Evolutionary conservation across 2,329 filamentous ascomycete species (phyloP).

Genomic region (Simplicillium aogashimaense): DNA sequence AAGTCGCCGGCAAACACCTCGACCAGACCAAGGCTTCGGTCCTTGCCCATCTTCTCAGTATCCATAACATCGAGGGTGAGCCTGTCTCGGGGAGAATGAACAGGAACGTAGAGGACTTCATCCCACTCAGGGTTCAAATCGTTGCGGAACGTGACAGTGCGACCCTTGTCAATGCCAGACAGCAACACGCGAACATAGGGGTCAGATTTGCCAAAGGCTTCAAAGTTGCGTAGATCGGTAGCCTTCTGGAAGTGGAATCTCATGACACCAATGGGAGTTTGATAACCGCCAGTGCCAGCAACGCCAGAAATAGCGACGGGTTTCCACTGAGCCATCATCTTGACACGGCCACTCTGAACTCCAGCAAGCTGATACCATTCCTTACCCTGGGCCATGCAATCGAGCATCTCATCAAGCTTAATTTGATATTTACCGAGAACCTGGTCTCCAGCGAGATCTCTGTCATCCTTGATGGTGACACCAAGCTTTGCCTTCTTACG

Average conservation of each 20-base stretch:
- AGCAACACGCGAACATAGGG: slow-evolving; percentile 83
- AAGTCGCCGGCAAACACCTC: slow-evolving; percentile 74
- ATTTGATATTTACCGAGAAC: slow-evolving; percentile 89
- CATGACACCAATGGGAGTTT: slow-evolving; percentile 91
- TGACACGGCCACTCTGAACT: slow-evolving; percentile 72
- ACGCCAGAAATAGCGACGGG: slow-evolving; percentile 80
- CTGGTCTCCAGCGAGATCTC: slow-evolving; percentile 74
- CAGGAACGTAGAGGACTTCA: slow-evolving; percentile 86
- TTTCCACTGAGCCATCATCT: slow-evolving; percentile 91
- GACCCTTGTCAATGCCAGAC: slow-evolving; percentile 80
- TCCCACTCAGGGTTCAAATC: slow-evolving; percentile 94
- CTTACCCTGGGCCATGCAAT: slow-evolving; percentile 82
- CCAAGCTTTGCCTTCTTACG: slow-evolving; percentile 84
- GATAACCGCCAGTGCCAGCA: slow-evolving; percentile 75
- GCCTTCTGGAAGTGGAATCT: slow-evolving; percentile 85
- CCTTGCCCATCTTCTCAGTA: slow-evolving; percentile 82
- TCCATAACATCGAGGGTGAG: slow-evolving; percentile 94
- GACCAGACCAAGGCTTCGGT: slow-evolving; percentile 74
- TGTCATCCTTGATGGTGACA: slow-evolving; percentile 89
- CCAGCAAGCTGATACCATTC: slow-evolving; percentile 91
- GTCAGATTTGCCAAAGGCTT: slow-evolving; percentile 94
- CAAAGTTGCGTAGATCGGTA: slow-evolving; percentile 76
- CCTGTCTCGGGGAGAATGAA: slow-evolving; percentile 77
- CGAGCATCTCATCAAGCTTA: slow-evolving; percentile 86
- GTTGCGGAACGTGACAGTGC: slow-evolving; percentile 93